phyloP scores from a whole-genome alignment of 1,139 yeast species.

The Geotrichum citri-aurantii region DNA sequence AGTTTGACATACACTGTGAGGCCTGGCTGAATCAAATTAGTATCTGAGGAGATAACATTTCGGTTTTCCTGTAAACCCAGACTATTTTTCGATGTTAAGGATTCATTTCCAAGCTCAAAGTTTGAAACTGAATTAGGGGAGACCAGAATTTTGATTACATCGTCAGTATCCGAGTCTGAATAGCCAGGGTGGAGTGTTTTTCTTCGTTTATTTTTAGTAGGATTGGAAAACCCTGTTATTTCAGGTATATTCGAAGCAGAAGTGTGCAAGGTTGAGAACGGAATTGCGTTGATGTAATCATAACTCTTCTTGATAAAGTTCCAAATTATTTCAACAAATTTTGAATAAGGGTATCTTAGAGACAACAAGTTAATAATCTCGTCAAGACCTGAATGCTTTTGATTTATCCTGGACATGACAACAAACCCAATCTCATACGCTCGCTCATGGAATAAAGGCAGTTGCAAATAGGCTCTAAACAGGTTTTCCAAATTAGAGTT shows the following conservation, averaged over 20 bases:
- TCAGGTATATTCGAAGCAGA: background rate
- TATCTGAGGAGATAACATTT: too few relatives aligned
- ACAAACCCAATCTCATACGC: background rate
- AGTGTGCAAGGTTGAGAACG: too few relatives aligned
- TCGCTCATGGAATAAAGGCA: background rate
- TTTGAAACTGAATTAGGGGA: constrained; percentile 1
- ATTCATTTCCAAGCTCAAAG: background rate
- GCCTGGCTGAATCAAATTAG: background rate
- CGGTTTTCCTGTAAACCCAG: too few relatives aligned
- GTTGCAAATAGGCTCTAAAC: background rate
- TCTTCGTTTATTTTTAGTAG: background rate
- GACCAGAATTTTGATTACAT: background rate
- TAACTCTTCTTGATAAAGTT: background rate
- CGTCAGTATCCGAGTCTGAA: background rate
- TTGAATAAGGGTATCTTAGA: background rate
- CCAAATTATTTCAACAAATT: background rate
- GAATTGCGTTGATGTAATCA: background rate
- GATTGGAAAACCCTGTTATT: background rate
- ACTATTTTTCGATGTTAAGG: background rate
- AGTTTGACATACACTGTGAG: background rate
- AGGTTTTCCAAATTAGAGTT: background rate
- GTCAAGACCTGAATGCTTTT: background rate
- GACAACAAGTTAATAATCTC: background rate
- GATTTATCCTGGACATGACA: background rate
- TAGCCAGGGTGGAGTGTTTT: background rate